These are phyloP conservation scores for Coffea canephora DNA, from an alignment of 257 asterid species.

Conservation along the genomic window DNA sequence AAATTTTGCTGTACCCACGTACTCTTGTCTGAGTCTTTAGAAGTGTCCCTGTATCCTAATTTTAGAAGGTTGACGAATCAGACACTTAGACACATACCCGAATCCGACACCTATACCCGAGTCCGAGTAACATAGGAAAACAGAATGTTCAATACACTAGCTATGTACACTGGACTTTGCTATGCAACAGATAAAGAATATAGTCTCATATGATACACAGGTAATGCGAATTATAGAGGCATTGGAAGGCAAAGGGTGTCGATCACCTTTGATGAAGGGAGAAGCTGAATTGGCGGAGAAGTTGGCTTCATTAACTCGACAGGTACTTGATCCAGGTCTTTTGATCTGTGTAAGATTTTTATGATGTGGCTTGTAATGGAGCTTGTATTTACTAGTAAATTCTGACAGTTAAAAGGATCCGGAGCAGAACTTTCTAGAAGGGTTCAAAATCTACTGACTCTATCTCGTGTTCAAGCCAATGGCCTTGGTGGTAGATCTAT, in stretches of 20 bases:
- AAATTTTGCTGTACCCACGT: no score
- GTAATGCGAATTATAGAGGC: conserved; percentile 90
- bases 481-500: conserved; percentile 64
- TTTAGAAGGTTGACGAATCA: neutral
- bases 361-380: conserved; percentile 19
- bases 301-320: conserved; percentile 73
- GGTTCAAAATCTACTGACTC: conserved; percentile 76
- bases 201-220: conserved; percentile 35
- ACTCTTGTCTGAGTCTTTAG: no score
- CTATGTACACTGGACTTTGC: neutral
- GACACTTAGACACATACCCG: no score
- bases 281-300: conserved; percentile 97
- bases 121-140: neutral
- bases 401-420: conserved; percentile 78
- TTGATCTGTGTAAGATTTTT: conserved; percentile 15
- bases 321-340: conserved; percentile 41
- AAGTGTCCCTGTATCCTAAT: no score
- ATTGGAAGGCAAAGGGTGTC: conserved; percentile 80
- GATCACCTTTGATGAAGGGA: conserved; percentile 82
- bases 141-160: neutral
- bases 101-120: no score
- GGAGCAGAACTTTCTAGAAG: conserved; percentile 95
- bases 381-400: conserved; percentile 24
- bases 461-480: conserved; percentile 74
- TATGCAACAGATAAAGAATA: neutral